Evolutionary conservation across 1,284 basidiomycete genomes (phyloP).

Genomic region (Ganoderma meredithae): DNA sequence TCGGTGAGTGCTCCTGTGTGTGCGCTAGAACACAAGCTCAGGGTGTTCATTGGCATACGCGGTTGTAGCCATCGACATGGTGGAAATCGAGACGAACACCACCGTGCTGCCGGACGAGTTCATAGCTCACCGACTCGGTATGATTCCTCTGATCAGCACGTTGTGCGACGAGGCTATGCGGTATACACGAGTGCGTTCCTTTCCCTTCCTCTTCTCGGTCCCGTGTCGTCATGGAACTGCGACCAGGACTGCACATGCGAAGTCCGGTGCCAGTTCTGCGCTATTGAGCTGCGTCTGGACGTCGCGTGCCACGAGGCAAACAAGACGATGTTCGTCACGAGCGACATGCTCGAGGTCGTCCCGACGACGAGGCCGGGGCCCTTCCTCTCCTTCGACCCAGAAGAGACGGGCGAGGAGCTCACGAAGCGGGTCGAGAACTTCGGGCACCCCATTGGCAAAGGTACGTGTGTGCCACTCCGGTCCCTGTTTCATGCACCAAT

Average conservation of each 20-base stretch:
- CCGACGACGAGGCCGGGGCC: constrained; percentile 38
- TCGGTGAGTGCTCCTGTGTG: constrained; percentile 67
- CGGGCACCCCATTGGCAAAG: constrained; percentile 89
- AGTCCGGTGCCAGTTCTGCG: constrained; percentile 81
- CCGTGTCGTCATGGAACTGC: constrained; percentile 16
- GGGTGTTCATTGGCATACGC: neutral
- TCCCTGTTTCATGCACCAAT: neutral
- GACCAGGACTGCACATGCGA: constrained; percentile 86
- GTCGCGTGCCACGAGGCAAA: constrained; percentile 70
- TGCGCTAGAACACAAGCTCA: constrained; percentile 1
- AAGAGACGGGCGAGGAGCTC: constrained; percentile 71
- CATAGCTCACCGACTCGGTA: constrained; percentile 94
- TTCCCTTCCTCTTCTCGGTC: neutral
- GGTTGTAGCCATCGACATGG: constrained; percentile 90
- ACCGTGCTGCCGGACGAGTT: constrained; percentile 97
- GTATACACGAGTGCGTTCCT: constrained; percentile 82
- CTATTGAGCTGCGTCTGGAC: constrained; percentile 78
- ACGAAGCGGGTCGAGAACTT: constrained; percentile 79
- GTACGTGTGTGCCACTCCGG: constrained; percentile 49
- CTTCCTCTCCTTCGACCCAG: constrained; percentile 43
- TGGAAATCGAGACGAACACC: constrained; percentile 92
- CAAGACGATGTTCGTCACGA: constrained; percentile 83
- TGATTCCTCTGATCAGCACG: constrained; percentile 90
- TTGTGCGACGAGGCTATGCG: constrained; percentile 88
- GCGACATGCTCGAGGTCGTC: constrained; percentile 75